These are phyloP conservation scores for Sclerotinia sclerotiorum DNA, from an alignment of 2,329 filamentous ascomycete genomes.

Conservation along the genomic window DNA sequence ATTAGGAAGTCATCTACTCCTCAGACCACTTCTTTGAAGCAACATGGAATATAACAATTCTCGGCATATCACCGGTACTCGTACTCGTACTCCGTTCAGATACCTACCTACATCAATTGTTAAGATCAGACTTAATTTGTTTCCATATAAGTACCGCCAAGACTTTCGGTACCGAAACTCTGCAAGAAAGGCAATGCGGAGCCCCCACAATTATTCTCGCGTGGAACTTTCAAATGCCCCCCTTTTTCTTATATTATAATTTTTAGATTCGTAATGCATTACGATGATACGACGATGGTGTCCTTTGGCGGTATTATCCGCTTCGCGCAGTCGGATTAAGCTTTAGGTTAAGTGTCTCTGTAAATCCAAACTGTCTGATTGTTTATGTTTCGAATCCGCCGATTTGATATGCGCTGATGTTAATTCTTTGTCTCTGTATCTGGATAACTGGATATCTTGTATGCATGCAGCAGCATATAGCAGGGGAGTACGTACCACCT, in stretches of 20 bases:
- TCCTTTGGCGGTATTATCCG: neutral
- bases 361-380: neutral
- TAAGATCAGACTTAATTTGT: neutral
- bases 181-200: neutral
- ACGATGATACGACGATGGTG: neutral
- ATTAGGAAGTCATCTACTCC: neutral
- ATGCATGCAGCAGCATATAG: neutral
- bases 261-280: slow-evolving; percentile 1
- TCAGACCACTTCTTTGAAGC: neutral
- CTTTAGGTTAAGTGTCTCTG: neutral
- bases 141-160: neutral
- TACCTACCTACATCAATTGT: neutral
- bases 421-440: neutral
- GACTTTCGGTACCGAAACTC: neutral
- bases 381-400: neutral
- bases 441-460: neutral
- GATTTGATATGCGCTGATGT: neutral
- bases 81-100: neutral
- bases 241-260: neutral
- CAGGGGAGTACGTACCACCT: neutral
- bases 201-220: neutral
- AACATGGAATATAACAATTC: neutral
- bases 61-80: neutral
- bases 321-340: neutral
- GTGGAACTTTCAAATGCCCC: neutral